A percentile compares a stretch with the other conserved stretches of the same genome.
Evolutionary conservation across 23 red algal species (phyloP).

Genomic region (Gracilaria domingensis): DNA sequence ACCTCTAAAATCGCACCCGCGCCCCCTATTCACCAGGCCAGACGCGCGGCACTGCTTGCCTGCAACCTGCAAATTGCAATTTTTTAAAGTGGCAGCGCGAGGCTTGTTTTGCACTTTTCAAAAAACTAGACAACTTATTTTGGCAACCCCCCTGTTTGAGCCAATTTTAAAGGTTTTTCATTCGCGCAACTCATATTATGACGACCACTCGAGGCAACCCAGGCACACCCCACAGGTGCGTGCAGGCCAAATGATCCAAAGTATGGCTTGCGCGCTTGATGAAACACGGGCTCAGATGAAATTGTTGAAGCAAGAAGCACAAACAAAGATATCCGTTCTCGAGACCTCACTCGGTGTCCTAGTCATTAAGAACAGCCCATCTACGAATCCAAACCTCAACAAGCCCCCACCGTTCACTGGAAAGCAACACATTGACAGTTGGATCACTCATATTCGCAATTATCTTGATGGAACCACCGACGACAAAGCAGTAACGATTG

Average conservation of each 20-base stretch:
- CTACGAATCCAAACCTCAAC: background rate
- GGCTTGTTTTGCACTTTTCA: too few relatives aligned
- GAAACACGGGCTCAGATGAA: too few relatives aligned
- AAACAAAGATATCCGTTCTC: too few relatives aligned
- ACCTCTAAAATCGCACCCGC: background rate
- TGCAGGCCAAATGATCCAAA: background rate
- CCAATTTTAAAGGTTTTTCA: too few relatives aligned
- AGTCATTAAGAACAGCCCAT: background rate
- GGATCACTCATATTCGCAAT: too few relatives aligned
- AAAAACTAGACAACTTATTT: background rate
- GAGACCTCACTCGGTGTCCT: background rate
- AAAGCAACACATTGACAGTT: background rate
- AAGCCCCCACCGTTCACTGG: constrained; percentile 15
- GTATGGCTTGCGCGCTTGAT: background rate
- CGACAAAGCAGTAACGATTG: too few relatives aligned
- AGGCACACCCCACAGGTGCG: background rate
- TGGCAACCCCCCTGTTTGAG: background rate
- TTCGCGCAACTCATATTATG: background rate
- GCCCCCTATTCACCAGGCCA: background rate
- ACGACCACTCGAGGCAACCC: background rate
- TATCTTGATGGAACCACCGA: too few relatives aligned
- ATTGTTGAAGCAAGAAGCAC: too few relatives aligned
- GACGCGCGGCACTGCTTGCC: background rate
- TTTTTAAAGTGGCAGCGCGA: too few relatives aligned
- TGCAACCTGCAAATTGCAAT: too few relatives aligned